Base-by-base conservation (phyloP, 1,284 basidiomycete species). In the Ustilago trichophora region DNA sequence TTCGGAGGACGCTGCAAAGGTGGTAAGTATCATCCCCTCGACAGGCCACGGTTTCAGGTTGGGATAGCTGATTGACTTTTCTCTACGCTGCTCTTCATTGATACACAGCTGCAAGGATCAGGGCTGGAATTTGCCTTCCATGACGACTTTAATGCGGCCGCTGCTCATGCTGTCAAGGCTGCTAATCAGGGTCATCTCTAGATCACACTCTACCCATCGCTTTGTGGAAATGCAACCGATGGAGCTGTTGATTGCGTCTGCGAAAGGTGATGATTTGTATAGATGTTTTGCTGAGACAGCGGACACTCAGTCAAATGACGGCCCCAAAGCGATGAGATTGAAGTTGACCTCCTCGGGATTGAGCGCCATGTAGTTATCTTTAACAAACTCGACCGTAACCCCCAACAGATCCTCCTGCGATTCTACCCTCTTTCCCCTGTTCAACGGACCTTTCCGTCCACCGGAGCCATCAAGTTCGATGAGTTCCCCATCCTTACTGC, bases 261-360 rank as follows among this genome's bases (percentile, higher is more conserved):
- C n/a, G n/a, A n/a, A n/a, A n/a, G n/a, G n/a, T n/a, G n/a, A n/a
- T n/a, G n/a, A n/a, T n/a, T n/a, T n/a, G n/a, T n/a, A n/a, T n/a
- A n/a, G n/a, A n/a, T n/a, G n/a, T n/a, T n/a, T n/a, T n/a, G n/a
- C n/a, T n/a, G n/a, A n/a, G n/a, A n/a, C n/a, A n/a, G n/a, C 12
- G 26, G n/a, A 37, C 22, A 11, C 9, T 33, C 32, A 64, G 32
- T 56, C 49, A 18, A 53, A 43, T 1, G 56, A 54, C 4, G 68
- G 60, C 4, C 54, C 72, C 10, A 81, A 55, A n/a, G 79, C 79
- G 16, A 81, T 79, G 13, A 81, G 57, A 40, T 75, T 77, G 42
- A 75, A 81, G 56, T 79, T 74, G 52, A 76, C 57, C 41, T 73
- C 66, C 8, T 77, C 45, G 1, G 78, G 77, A 25, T 77, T 64